Percentiles rank a stretch among this genome's conserved stretches.
These are phyloP conservation scores for Vachellia collinsii DNA, from an alignment of 306 rosid species.

Conservation along the genomic window DNA sequence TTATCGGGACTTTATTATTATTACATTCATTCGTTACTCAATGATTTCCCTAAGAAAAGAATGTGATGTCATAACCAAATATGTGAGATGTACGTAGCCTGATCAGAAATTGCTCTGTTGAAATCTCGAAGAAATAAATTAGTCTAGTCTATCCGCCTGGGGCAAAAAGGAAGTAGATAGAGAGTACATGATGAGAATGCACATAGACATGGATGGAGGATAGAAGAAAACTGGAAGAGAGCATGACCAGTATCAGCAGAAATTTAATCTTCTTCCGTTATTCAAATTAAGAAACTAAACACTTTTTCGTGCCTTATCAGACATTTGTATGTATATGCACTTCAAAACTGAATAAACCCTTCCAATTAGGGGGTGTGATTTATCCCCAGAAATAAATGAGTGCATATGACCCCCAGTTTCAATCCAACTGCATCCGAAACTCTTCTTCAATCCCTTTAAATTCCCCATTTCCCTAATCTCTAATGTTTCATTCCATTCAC, in stretches of 20 bases:
- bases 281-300: background rate
- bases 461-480: conserved; percentile 13
- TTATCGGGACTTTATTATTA: no score
- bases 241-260: background rate
- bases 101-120: no score
- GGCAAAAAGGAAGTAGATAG: no score
- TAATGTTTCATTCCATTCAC: conserved; percentile 7
- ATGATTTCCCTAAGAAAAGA: no score
- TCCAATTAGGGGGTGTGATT: conserved; percentile 13
- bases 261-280: background rate
- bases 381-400: conserved; percentile 24
- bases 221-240: background rate
- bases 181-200: background rate
- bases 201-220: background rate
- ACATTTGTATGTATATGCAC: background rate
- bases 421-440: conserved; percentile 24
- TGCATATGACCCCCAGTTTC: conserved; percentile 19
- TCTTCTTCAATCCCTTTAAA: conserved; percentile 17
- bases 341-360: background rate
- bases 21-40: no score
- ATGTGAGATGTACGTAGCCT: no score
- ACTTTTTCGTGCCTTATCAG: background rate
- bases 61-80: no score
- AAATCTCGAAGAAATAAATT: no score
- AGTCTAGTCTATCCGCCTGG: no score